Conservation (phyloP, 1,284 basidiomycete genomes). For the Microbotryomycetes sp. region DNA sequence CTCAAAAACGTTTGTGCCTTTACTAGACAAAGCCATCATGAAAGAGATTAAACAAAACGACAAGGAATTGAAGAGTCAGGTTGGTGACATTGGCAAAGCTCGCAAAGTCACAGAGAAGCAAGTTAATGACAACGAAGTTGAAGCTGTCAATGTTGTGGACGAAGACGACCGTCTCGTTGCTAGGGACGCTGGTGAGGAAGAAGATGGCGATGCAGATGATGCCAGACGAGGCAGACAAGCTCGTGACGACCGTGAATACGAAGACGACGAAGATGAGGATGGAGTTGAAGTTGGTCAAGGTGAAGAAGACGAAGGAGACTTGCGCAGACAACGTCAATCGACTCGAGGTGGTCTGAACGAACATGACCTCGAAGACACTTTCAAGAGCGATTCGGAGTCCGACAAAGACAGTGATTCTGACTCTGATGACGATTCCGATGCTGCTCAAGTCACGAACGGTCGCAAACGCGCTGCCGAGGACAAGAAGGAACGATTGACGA, state of each 20-base stretch:
- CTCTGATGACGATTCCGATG: slow-evolving; percentile 37
- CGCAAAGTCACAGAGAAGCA: slow-evolving; percentile 12
- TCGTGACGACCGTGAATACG: slow-evolving; percentile 67
- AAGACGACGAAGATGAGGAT: slow-evolving; percentile 50
- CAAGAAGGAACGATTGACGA: slow-evolving; percentile 32
- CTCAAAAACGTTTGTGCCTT: slow-evolving; percentile 69
- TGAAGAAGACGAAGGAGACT: slow-evolving; percentile 48
- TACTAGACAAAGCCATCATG: slow-evolving; percentile 78
- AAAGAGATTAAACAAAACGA: slow-evolving; percentile 80
- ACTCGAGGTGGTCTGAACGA: not conserved
- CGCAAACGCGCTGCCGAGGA: slow-evolving; percentile 45
- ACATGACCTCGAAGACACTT: slow-evolving; percentile 59
- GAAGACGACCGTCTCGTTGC: slow-evolving; percentile 7
- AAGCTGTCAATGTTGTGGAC: slow-evolving; percentile 35
- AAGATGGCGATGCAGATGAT: slow-evolving; percentile 70
- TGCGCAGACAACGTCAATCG: not conserved
- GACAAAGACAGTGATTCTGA: slow-evolving; percentile 27
- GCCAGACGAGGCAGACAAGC: slow-evolving; percentile 57
- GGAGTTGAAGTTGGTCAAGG: slow-evolving; percentile 51
- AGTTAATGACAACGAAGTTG: slow-evolving; percentile 35
- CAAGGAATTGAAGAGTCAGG: slow-evolving; percentile 73
- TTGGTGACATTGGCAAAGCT: slow-evolving; percentile 41
- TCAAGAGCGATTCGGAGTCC: slow-evolving; percentile 37
- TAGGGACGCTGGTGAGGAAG: slow-evolving; percentile 34
- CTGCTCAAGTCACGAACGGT: slow-evolving; percentile 31